phyloP scores from a whole-genome alignment of 192 early-diverging fungal genomes.

The Coemansia reversa region DNA sequence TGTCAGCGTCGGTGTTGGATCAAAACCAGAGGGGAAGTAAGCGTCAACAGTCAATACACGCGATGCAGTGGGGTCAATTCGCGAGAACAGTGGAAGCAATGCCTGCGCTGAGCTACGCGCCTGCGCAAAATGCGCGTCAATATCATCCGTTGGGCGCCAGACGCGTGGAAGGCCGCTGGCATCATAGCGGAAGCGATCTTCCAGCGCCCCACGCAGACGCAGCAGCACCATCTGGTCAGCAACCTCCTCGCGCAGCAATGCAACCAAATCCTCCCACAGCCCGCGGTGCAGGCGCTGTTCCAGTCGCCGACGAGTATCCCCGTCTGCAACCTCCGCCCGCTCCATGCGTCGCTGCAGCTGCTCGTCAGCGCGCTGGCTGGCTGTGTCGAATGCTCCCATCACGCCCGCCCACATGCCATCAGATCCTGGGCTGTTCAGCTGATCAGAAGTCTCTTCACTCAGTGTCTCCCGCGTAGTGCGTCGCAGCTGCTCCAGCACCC shows the following conservation, averaged over 20 bases:
- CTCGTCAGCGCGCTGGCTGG: slow-evolving; percentile 58
- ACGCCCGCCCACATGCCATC: slow-evolving; percentile 73
- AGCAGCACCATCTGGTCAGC: slow-evolving; percentile 80
- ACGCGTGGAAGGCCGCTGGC: slow-evolving; percentile 88
- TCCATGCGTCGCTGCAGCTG: slow-evolving; percentile 25
- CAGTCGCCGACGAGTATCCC: slow-evolving; percentile 58
- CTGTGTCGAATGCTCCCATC: slow-evolving; percentile 57
- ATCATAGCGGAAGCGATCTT: slow-evolving; percentile 93
- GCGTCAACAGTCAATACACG: background rate
- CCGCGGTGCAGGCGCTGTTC: slow-evolving; percentile 58
- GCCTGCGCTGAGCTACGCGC: slow-evolving; percentile 68
- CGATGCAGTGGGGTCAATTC: slow-evolving; percentile 60
- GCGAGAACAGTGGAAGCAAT: slow-evolving; percentile 69
- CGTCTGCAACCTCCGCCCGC: slow-evolving; percentile 29
- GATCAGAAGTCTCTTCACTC: slow-evolving; percentile 67
- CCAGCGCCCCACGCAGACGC: slow-evolving; percentile 77
- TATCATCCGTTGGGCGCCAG: slow-evolving; percentile 94
- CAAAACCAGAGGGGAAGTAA: slow-evolving; percentile 56
- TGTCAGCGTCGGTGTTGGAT: slow-evolving; percentile 60
- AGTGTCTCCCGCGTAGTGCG: slow-evolving; percentile 53
- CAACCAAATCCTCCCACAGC: slow-evolving; percentile 72
- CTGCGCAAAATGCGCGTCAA: slow-evolving; percentile 78
- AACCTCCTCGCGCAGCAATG: slow-evolving; percentile 77
- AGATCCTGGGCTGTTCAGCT: slow-evolving; percentile 62
- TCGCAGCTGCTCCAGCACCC: slow-evolving; percentile 18